Base-by-base conservation (phyloP, 2,329 filamentous ascomycete genomes). In the Monilinia vaccinii-corymbosi region DNA sequence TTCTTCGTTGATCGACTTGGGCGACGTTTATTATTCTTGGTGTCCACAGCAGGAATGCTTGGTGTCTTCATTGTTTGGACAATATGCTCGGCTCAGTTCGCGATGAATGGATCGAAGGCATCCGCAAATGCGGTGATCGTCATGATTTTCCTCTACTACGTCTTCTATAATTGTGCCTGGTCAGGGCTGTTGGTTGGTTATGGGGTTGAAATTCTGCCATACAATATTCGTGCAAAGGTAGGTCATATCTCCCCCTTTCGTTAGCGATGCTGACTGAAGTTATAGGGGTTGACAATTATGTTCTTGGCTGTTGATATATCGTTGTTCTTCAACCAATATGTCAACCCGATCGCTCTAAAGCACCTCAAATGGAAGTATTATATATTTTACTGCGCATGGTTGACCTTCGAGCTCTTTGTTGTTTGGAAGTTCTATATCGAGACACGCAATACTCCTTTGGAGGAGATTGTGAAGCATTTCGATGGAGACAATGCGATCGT, bases 121-220 rank as follows among this genome's bases (percentile, higher is more conserved):
- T 62, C 65, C 21, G 67, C 61, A 25, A 62, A 67, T 60, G 63
- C 67, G 38, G 66, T 68, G 55, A 72, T 78, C 58, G 73, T 73
- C 61, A 76, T 80, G 72, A 78, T 80, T 65, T 81, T 76, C 72
- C 71, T 80, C 59, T 79, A 76, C 72, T 73, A 73, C 50, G 72
- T 78, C 60, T 77, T 80, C 66, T 74, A 71, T 47, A 72, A 73
- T 49, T 66, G 72, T 23, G 66, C 68, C 25, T 70, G 67, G 67
- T 62, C 64, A 45, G 66, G 66, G 21, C 57, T 69, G 36, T 59
- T 68, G 10, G 65, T 67, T 16, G 63, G 63, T 21, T 70, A 70
- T 52, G 60, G 59, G 40, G 67, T 66, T 34, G 68, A 69, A 56
- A 69, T 70, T 42, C 50, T 69, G 42, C 67, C 67, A 25, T 70